Base-by-base conservation (phyloP, 441 rosid species). In the Daphne laureola region DNA sequence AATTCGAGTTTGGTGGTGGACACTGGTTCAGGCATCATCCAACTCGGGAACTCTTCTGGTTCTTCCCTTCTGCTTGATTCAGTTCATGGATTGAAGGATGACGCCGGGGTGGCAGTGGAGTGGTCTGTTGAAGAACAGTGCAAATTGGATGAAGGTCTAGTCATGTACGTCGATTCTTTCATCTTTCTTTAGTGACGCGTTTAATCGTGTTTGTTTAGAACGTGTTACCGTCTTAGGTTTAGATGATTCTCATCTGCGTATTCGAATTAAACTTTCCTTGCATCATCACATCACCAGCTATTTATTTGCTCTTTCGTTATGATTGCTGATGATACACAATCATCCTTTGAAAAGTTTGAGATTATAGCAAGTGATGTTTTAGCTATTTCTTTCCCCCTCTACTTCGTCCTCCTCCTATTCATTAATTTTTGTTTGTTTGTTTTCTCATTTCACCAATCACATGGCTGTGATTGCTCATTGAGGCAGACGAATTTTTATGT, bases 81-180 rank as follows among this genome's bases (percentile, higher is more conserved):
- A 4, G 74, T 73, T 52, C 64, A 76, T 12, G 87, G 78, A 43
- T 64, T 77, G 36, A 84, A 79, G 65, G 74, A 70, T 41, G 98
- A 93, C 17, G 58, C 95, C 0, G 86, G 80, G 11, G 62, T 90
- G 66, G 83, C 93, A 13, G 87, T 73, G 1, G 99, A 87, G 68
- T 94, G 99, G 99, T 80, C 99, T 35, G 66, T 55, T 0, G 90
- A 87, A 0, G 99, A 94, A 57, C 99, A 87, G 71, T 64, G 58
- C 57, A 87, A 65, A 57, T 67, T 94, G 68, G 88, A 87, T 46
- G 82, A 82, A 54, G 94, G 96, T 61, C 82, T 87, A 59, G 76
- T 57, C 58, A 81, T 72, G 99, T 94, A 71, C 49, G 81, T 62
- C 16, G 4, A 62, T 66, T 58, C 17, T 26, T 12, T 8, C 1